A percentile compares a stretch with the other conserved stretches of the same genome.
Evolutionary conservation across 176 grass and related monocot genomes (phyloP).

Genomic region (Chrysopogon serrulatus): DNA sequence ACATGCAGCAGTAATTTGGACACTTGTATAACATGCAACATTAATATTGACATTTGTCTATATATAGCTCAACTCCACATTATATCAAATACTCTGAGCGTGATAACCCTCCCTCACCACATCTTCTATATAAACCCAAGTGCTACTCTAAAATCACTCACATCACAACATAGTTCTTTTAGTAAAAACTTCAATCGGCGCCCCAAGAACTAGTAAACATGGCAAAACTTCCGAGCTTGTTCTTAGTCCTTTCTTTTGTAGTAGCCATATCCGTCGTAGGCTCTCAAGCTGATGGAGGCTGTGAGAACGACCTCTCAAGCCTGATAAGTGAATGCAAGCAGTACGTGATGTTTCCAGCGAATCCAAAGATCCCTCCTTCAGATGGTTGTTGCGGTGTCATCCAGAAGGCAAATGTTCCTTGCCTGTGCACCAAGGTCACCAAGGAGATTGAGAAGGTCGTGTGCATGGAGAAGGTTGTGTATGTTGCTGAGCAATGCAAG

Average conservation of each 20-base stretch:
- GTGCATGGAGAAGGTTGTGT: constrained; percentile 49
- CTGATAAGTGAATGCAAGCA: not conserved
- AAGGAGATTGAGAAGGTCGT: constrained; percentile 1
- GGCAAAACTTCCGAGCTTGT: not conserved
- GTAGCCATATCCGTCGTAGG: not conserved
- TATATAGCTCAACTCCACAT: not conserved
- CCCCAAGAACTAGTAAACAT: not conserved
- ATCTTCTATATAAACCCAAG: constrained; percentile 14
- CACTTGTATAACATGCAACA: no score
- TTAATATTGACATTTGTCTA: not conserved
- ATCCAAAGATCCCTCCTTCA: constrained; percentile 35
- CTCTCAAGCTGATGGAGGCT: not conserved
- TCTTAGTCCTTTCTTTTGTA: not conserved
- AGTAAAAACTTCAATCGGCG: not conserved
- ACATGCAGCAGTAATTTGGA: no score
- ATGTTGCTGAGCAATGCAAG: constrained; percentile 11
- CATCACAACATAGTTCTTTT: not conserved
- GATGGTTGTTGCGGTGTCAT: constrained; percentile 16
- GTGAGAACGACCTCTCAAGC: not conserved
- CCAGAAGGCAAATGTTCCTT: not conserved
- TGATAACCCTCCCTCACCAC: no score
- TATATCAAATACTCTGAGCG: not conserved
- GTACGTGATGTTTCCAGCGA: constrained; percentile 4
- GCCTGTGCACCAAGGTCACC: constrained; percentile 34
- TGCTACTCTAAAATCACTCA: not conserved